Percentiles rank a stretch among this genome's conserved stretches.
phyloP scores from a whole-genome alignment of 768 basidiomycete genomes.

The Lentinula boryana region DNA sequence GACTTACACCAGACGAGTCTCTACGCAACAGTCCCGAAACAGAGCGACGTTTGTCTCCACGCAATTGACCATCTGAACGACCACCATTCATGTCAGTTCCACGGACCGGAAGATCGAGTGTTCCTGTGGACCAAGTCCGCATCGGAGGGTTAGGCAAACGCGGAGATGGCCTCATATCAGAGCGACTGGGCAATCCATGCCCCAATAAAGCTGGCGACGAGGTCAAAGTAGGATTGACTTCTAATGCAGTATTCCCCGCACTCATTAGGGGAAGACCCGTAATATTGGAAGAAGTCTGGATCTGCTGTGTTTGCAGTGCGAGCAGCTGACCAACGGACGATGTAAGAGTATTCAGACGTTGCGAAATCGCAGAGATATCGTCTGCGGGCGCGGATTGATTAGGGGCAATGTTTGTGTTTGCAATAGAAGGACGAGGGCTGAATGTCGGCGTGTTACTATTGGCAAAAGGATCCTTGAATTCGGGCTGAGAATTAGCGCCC shows the following conservation, averaged over 20 bases:
- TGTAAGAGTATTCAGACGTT: conserved; percentile 72
- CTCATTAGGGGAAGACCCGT: conserved; percentile 36
- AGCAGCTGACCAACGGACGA: conserved; percentile 83
- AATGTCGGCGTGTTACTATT: conserved; percentile 24
- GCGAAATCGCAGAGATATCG: conserved; percentile 71
- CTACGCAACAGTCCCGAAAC: conserved; percentile 63
- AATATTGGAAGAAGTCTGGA: conserved; percentile 39
- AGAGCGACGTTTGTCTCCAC: conserved; percentile 70
- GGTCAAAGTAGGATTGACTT: conserved; percentile 34
- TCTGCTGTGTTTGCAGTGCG: conserved; percentile 70
- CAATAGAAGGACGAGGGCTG: conserved; percentile 57
- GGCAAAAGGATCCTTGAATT: conserved; percentile 81
- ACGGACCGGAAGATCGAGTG: conserved; percentile 66
- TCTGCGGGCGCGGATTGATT: conserved; percentile 64
- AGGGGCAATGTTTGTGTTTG: conserved; percentile 63
- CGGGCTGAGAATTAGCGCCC: conserved; percentile 44
- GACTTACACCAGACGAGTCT: conserved; percentile 68
- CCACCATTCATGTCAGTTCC: conserved; percentile 37
- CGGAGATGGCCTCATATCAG: conserved; percentile 53
- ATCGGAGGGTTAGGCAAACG: conserved; percentile 67
- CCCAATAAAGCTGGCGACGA: conserved; percentile 39
- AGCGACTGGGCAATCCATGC: conserved; percentile 59
- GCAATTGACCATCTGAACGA: conserved; percentile 35
- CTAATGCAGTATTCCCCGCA: conserved; percentile 36
- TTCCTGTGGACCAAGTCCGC: conserved; percentile 84